Base-by-base conservation (phyloP, 768 basidiomycete genomes). In the Tremella mesenterica region DNA sequence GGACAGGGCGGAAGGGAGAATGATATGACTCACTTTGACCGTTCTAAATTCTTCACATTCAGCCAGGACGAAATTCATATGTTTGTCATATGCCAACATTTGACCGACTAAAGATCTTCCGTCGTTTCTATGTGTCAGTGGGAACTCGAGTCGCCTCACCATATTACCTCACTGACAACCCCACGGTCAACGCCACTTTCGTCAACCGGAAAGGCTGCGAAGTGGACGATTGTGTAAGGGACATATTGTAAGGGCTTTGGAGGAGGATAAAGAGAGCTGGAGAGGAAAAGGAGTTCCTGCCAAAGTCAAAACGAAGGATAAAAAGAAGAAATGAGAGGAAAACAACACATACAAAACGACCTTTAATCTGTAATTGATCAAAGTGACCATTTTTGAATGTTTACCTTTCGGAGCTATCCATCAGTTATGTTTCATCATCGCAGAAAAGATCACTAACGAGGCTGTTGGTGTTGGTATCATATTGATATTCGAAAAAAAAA, bases 31-130 rank as follows among this genome's bases (percentile, higher is more conserved):
- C 78, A 90, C 90, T 79, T 97, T 96, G 36, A 97, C 84, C 60
- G 86, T 83, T 66, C 95, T 78, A 72, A 97, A 99, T 75, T 99
- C 95, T 75, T 99, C 95, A 70, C 92, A 96, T 65, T 97, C 95
- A 14, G 93, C 91, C 50, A 99, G 77, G 41, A 99, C 95, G 64
- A 99, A 79, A 77, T 99, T 99, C 95, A 97, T 99, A 76, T 99
- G 95, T 69, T 88, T 85, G 78, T 99, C 95, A 73, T 96, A 99
- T 48, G 95, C 95, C 73, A 99, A 85, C 88, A 97, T 95, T 77
- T 97, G 95, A 36, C 95, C 95, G 43, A 88, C 89, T 65, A 97
- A 78, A 52, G 86, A 82, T 74, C 95, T 87, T 56, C 91, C 91
- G 75, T 99, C 95, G 83, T 73, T 73, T 49, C 73, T 75, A 54